These are phyloP conservation scores for Vachellia pachyceras DNA, from an alignment of 306 rosid species.

Conservation along the genomic window DNA sequence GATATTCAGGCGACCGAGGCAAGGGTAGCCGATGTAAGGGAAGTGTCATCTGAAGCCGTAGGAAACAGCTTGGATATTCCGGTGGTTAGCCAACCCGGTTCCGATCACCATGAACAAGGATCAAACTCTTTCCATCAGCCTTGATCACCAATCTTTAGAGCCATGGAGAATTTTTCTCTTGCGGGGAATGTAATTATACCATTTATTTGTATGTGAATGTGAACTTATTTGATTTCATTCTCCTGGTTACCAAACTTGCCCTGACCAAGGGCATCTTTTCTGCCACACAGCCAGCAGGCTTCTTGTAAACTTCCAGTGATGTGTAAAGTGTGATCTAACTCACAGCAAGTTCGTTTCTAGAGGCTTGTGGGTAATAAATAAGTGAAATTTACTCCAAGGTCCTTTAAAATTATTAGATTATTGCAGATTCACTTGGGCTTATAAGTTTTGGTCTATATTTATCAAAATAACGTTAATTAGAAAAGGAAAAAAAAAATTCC, in stretches of 20 bases:
- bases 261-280: slow-evolving; percentile 34
- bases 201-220: slow-evolving; percentile 51
- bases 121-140: slow-evolving; percentile 70
- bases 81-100: slow-evolving; percentile 76
- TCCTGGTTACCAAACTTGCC: slow-evolving; percentile 38
- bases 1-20: slow-evolving; percentile 95
- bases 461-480: background rate
- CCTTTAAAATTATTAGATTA: background rate
- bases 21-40: slow-evolving; percentile 94
- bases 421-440: background rate
- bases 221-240: slow-evolving; percentile 42
- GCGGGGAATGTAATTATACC: slow-evolving; percentile 50
- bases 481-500: too few species aligned
- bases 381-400: background rate
- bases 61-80: slow-evolving; percentile 93
- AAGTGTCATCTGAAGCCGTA: slow-evolving; percentile 71
- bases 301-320: slow-evolving; percentile 28
- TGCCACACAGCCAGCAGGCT: slow-evolving; percentile 37
- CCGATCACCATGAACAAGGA: slow-evolving; percentile 74
- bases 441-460: background rate
- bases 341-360: background rate
- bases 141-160: slow-evolving; percentile 40
- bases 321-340: slow-evolving; percentile 1
- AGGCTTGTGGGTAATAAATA: background rate
- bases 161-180: slow-evolving; percentile 39